Evolutionary conservation across 352 stramenopile species (phyloP).

Genomic region (Pythium pectinolyticum): DNA sequence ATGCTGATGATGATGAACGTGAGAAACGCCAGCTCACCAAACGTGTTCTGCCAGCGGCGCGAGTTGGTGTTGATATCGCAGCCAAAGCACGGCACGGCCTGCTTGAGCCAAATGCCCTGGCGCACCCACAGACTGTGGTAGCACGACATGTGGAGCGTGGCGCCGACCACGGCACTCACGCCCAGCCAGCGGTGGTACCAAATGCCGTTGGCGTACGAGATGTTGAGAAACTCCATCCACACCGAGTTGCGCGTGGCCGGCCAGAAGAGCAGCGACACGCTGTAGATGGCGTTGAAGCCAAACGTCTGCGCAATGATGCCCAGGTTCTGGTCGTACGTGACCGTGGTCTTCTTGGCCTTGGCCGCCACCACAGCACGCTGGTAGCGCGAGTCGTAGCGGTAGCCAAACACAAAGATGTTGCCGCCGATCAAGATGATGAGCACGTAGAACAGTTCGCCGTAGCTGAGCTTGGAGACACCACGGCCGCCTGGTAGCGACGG

Average conservation of each 20-base stretch:
- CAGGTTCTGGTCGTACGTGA: constrained; percentile 4
- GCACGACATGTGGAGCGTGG: constrained; percentile 17
- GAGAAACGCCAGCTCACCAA: constrained; percentile 36
- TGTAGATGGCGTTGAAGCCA: constrained; percentile 35
- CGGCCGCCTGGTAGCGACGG: constrained; percentile 11
- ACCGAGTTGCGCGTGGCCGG: constrained; percentile 33
- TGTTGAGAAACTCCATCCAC: constrained; percentile 40
- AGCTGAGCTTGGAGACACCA: constrained; percentile 18
- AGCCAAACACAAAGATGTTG: constrained; percentile 22
- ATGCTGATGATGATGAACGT: constrained; percentile 31
- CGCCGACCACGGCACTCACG: constrained; percentile 24
- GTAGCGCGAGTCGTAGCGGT: constrained; percentile 27
- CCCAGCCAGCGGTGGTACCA: constrained; percentile 45
- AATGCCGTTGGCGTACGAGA: constrained; percentile 41
- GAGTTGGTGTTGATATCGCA: constrained; percentile 22
- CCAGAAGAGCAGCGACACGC: constrained; percentile 39
- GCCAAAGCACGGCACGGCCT: constrained; percentile 40
- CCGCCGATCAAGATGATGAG: constrained; percentile 26
- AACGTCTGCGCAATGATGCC: constrained; percentile 19
- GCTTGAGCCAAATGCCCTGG: constrained; percentile 14
- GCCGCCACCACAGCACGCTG: constrained; percentile 13
- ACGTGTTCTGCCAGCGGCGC: constrained; percentile 39
- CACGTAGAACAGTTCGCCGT: constrained; percentile 28
- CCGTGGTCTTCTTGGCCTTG: background rate
- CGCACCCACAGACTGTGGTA: constrained; percentile 28